Evolutionary conservation across 1,284 basidiomycete species (phyloP).

Genomic region (Trametes versicolor): DNA sequence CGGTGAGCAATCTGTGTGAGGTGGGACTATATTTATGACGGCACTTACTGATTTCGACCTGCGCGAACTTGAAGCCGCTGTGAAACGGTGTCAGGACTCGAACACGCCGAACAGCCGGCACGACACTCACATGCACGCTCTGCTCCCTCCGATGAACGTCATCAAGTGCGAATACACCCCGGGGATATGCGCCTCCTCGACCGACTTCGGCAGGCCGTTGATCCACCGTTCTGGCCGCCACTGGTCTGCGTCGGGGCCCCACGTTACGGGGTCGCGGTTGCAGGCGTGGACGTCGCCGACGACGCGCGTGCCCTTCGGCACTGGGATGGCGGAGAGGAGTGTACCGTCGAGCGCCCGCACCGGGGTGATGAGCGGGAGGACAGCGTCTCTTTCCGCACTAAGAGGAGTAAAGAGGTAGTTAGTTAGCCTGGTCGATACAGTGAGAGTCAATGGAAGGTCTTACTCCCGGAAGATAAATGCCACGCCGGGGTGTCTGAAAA

Average conservation of each 20-base stretch:
- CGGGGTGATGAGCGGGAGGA: conserved; percentile 38
- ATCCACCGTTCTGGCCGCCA: conserved; percentile 53
- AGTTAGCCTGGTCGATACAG: neutral
- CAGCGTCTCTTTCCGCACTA: conserved; percentile 33
- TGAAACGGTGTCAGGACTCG: neutral
- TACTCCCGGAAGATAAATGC: conserved; percentile 25
- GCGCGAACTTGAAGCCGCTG: conserved; percentile 39
- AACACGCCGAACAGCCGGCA: too few species aligned
- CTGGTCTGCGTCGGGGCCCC: conserved; percentile 63
- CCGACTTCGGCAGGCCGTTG: conserved; percentile 29
- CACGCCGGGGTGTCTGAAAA: conserved; percentile 22
- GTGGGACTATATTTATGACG: neutral
- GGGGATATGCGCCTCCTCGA: conserved; percentile 33
- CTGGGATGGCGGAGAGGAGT: conserved; percentile 48
- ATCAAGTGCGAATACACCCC: conserved; percentile 42
- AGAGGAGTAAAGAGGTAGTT: neutral
- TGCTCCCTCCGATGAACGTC: conserved; percentile 46
- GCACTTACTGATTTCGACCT: conserved; percentile 36
- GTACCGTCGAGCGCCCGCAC: conserved; percentile 40
- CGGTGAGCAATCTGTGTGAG: neutral
- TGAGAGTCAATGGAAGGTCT: neutral
- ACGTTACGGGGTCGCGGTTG: conserved; percentile 56
- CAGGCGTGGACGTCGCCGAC: conserved; percentile 57
- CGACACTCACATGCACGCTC: conserved; percentile 44
- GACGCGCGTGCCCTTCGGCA: conserved; percentile 56